phyloP scores from a whole-genome alignment of 805 yeast species.

The Huiozyma naganishii region DNA sequence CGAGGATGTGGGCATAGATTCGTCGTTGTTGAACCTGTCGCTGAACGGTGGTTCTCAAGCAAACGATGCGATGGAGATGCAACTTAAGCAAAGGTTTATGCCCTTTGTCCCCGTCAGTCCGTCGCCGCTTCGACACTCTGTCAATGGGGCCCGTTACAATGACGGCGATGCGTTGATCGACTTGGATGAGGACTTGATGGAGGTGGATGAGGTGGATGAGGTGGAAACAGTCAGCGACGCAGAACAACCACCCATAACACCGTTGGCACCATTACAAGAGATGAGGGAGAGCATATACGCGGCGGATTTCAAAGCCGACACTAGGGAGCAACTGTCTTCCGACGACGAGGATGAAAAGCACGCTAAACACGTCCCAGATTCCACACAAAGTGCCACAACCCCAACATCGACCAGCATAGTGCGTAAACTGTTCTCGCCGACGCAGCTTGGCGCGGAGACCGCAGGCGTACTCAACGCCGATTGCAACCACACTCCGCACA shows the following conservation, averaged over 20 bases:
- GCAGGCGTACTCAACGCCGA: not conserved
- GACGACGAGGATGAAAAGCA: no score
- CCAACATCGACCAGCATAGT: no score
- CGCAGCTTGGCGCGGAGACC: constrained; percentile 1
- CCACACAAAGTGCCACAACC: no score
- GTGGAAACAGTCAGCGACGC: constrained; percentile 4
- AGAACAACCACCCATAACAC: not conserved
- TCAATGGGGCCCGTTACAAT: constrained; percentile 5
- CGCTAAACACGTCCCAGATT: no score
- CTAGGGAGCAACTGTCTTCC: no score
- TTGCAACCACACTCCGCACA: no score
- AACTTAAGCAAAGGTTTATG: constrained; percentile 8
- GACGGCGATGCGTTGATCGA: constrained; percentile 17
- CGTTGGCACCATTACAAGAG: not conserved
- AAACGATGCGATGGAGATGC: not conserved
- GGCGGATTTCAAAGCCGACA: no score
- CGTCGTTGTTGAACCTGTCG: constrained; percentile 3
- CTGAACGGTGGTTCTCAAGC: not conserved
- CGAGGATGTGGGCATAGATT: not conserved
- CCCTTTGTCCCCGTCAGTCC: constrained; percentile 11
- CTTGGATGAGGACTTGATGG: not conserved
- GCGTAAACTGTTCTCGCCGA: constrained; percentile 1
- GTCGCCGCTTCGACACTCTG: constrained; percentile 10
- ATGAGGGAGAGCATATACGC: no score
- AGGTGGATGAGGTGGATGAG: constrained; percentile 7